phyloP scores from a whole-genome alignment of 805 yeast species.

The Wickerhamomyces silvicola region DNA sequence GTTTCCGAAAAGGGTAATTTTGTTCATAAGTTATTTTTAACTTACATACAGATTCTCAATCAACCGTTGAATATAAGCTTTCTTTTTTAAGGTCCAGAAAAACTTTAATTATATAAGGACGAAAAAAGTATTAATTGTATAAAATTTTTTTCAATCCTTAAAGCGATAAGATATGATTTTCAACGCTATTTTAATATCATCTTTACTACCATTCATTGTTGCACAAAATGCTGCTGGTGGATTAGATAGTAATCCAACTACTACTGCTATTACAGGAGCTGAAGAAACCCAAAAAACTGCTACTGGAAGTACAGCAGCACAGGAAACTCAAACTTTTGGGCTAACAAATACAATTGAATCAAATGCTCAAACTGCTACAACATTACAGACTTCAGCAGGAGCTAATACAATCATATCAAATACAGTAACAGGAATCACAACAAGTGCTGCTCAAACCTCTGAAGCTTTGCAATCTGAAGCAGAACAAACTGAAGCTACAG shows the following conservation, averaged over 20 bases:
- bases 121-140: slow-evolving; percentile 2
- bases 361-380: background rate
- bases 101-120: background rate
- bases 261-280: background rate
- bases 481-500: no score
- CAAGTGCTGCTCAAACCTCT: no score
- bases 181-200: slow-evolving; percentile 1
- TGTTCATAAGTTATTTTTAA: background rate
- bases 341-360: background rate
- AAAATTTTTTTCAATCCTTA: no score
- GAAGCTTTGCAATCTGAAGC: no score
- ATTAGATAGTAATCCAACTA: slow-evolving; percentile 2
- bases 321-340: background rate
- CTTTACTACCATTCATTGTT: slow-evolving; percentile 2
- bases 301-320: background rate
- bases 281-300: background rate
- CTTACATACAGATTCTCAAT: no score
- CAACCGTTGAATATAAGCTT: no score
- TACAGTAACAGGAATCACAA: no score
- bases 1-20: slow-evolving; percentile 4
- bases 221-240: slow-evolving; percentile 6
- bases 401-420: background rate
- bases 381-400: background rate
- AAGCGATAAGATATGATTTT: no score
- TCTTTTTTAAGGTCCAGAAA: background rate